Evolutionary conservation across 352 stramenopile species (phyloP), one percentile per base, ranked within the genome.

Genomic region (Elongisporangium prolatum): DNA sequence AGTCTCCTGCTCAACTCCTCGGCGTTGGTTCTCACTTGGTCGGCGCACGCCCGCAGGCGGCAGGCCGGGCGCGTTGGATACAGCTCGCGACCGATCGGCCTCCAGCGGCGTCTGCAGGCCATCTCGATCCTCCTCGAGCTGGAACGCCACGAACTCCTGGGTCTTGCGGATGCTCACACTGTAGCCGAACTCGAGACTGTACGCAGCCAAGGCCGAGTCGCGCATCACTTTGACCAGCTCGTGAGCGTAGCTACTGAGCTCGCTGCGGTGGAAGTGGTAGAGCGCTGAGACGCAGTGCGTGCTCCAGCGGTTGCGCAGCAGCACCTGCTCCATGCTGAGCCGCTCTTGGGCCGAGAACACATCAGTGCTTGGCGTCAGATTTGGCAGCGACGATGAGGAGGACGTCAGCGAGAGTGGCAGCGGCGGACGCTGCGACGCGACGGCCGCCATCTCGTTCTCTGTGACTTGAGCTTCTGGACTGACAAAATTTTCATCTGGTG

Each of bases 161-260:
- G 65, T 79, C 38, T 70, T 76, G 56, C 74, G 76, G 54, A 89
- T 84, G 54, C 74, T 83, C 38, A 89, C 79, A 50, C 62, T 78
- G 68, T 89, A 89, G 18, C 79, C 79, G 48, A 84, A 83, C 63
- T 86, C 77, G 50, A 72, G 66, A 37, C 66, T 68, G 48, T 67
- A 80, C n/a, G 63, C 59, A 16, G 64, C 63, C 40, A 84, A 40
- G 54, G 72, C 77, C n/a, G 71, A 67, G 11, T 77, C 71, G 28
- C 81, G 79, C 51, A 88, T 58, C 47, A 75, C 75, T 58, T 89
- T 89, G 52, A 89, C 73, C 49, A 89, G 60, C 48, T 87, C 79
- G 54, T 84, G 76, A 44, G 77, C 79, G 55, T 89, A 87, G 21
- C 64, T 57, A 38, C 75, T 77, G 22, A 89, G 68, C 60, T 80